A percentile compares a stretch with the other conserved stretches of the same genome.
phyloP scores from a whole-genome alignment of 345 rosid genomes.

The Salix koriyanagi region DNA sequence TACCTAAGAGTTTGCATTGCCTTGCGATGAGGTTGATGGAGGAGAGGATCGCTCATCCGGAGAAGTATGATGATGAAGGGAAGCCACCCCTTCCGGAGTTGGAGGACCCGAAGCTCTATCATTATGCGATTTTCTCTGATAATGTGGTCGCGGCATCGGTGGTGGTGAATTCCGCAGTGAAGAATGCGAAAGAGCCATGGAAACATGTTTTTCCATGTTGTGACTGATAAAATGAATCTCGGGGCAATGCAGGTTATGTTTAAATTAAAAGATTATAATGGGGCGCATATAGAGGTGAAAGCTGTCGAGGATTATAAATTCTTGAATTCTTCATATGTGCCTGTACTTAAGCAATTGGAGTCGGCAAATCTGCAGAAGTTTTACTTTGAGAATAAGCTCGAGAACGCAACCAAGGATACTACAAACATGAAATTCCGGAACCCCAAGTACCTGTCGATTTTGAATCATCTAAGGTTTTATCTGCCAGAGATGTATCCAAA shows the following conservation, averaged over 20 bases:
- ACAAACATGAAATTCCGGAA: constrained; percentile 96
- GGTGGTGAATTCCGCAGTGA: constrained; percentile 95
- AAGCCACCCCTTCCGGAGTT: constrained; percentile 53
- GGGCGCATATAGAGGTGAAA: constrained; percentile 90
- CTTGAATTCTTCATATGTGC: constrained; percentile 90
- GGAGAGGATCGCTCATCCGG: constrained; percentile 85
- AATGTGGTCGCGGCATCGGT: constrained; percentile 91
- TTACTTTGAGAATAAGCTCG: constrained; percentile 90
- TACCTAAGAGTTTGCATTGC: constrained; percentile 91
- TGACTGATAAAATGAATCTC: constrained; percentile 97
- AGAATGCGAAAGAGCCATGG: constrained; percentile 89
- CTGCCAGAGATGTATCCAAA: constrained; percentile 94
- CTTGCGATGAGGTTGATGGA: constrained; percentile 94
- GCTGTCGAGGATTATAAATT: constrained; percentile 96
- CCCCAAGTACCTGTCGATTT: constrained; percentile 86
- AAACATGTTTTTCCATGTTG: constrained; percentile 95
- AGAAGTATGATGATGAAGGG: constrained; percentile 75
- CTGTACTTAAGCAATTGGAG: constrained; percentile 83
- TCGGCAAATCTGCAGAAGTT: constrained; percentile 84
- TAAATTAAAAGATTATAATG: constrained; percentile 80
- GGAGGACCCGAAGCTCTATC: constrained; percentile 82
- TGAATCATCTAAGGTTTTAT: constrained; percentile 93
- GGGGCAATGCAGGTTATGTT: constrained; percentile 99
- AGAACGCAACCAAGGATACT: constrained; percentile 87
- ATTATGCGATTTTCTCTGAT: constrained; percentile 89